phyloP scores from a whole-genome alignment of 2,329 filamentous ascomycete genomes.

The Trichoderma atrobrunneum region DNA sequence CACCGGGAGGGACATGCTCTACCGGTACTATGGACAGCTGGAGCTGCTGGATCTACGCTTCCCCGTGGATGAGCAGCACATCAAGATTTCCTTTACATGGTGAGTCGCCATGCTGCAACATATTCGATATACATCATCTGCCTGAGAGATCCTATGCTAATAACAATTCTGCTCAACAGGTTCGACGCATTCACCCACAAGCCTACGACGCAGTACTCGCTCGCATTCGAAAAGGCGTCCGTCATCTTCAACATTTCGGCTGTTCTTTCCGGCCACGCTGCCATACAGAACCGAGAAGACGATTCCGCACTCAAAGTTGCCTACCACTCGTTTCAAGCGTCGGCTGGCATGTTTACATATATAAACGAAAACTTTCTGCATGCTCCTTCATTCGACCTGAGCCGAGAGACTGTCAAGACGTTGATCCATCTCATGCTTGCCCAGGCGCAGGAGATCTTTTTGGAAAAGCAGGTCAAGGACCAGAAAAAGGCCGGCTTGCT shows the following conservation, averaged over 20 bases:
- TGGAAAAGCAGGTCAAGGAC: conserved; percentile 93
- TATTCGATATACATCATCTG: neutral
- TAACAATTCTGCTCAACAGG: conserved; percentile 50
- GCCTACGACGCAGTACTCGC: conserved; percentile 90
- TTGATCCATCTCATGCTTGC: conserved; percentile 90
- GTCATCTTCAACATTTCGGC: conserved; percentile 99
- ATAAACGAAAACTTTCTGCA: conserved; percentile 99
- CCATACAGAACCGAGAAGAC: conserved; percentile 86
- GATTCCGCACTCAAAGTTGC: conserved; percentile 92
- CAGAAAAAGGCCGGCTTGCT: conserved; percentile 89
- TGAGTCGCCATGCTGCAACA: conserved; percentile 39
- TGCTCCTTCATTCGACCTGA: conserved; percentile 92
- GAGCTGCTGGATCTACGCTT: conserved; percentile 93
- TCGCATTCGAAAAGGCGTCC: conserved; percentile 97
- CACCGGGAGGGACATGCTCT: conserved; percentile 86
- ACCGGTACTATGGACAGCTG: conserved; percentile 96
- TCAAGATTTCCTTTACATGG: conserved; percentile 99
- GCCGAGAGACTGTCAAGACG: conserved; percentile 91
- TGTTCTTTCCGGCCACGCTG: conserved; percentile 92
- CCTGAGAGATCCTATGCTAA: conserved; percentile 19
- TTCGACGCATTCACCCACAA: conserved; percentile 99
- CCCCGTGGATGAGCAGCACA: conserved; percentile 96
- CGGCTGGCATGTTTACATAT: conserved; percentile 99
- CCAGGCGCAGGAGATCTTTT: conserved; percentile 93
- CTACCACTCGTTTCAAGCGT: conserved; percentile 97